Evolutionary conservation across 139 green algal species (phyloP).

Genomic region (Chlorella sp.): DNA sequence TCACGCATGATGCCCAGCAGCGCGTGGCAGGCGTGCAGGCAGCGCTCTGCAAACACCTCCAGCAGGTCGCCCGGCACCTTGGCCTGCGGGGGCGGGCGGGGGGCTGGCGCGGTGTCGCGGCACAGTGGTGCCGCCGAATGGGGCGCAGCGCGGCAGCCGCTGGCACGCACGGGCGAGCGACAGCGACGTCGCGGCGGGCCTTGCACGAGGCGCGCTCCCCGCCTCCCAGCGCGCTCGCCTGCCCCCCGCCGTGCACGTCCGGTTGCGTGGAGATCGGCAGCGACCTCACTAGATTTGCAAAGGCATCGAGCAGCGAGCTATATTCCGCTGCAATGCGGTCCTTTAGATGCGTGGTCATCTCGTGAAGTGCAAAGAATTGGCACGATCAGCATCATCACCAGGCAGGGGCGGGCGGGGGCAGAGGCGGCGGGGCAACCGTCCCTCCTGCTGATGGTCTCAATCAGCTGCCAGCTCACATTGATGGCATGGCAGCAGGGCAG

Average conservation of each 20-base stretch:
- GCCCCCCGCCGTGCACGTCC: not conserved
- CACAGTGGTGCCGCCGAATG: not conserved
- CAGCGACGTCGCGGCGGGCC: not conserved
- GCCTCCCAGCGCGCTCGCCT: not conserved
- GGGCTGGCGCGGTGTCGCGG: too few species aligned
- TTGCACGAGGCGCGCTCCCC: not conserved
- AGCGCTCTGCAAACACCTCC: slow-evolving; percentile 54
- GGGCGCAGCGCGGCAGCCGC: not conserved
- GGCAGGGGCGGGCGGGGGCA: too few species aligned
- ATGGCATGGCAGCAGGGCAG: too few species aligned
- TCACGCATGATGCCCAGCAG: slow-evolving; percentile 37
- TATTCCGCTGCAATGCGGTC: slow-evolving; percentile 15
- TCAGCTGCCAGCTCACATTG: too few species aligned
- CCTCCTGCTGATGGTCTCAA: too few species aligned
- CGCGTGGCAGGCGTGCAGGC: slow-evolving; percentile 27
- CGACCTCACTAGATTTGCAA: slow-evolving; percentile 24
- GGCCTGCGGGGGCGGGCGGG: not conserved
- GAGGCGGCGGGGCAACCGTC: too few species aligned
- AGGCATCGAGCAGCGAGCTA: slow-evolving; percentile 15
- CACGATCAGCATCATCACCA: too few species aligned
- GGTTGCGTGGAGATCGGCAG: not conserved
- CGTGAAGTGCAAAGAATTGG: not conserved
- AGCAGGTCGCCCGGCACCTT: slow-evolving; percentile 43
- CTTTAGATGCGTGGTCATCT: not conserved
- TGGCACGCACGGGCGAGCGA: not conserved